A percentile compares a stretch with the other conserved stretches of the same genome.
Conservation (phyloP, 495 filamentous ascomycete species). For the Opeltia flavorubescens region DNA sequence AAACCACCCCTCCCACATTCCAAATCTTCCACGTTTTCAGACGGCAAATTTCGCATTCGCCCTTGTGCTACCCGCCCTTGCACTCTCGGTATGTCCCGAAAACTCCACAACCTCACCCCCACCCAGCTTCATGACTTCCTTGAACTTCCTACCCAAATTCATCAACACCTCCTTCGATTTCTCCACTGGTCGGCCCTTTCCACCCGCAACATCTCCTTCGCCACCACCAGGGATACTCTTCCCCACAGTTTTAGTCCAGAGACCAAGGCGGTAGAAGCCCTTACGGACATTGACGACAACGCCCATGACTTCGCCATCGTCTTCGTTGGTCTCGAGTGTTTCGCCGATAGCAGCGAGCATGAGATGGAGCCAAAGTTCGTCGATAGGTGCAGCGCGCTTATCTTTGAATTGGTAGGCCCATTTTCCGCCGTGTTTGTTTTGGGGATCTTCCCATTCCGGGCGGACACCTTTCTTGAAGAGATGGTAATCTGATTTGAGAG, state of each 20-base stretch:
- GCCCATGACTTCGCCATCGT: constrained; percentile 93
- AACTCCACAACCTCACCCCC: constrained; percentile 73
- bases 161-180: constrained; percentile 73
- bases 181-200: constrained; percentile 55
- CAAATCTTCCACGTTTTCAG: constrained; percentile 19
- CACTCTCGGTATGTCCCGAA: constrained; percentile 88
- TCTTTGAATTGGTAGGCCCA: constrained; percentile 97
- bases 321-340: constrained; percentile 83
- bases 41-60: constrained; percentile 89
- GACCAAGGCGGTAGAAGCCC: constrained; percentile 88
- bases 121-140: constrained; percentile 69
- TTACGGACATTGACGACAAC: constrained; percentile 98
- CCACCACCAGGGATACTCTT: constrained; percentile 65
- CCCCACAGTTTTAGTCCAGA: constrained; percentile 86
- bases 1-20: too few species aligned
- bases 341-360: constrained; percentile 96
- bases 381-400: constrained; percentile 77
- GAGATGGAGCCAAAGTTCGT: constrained; percentile 91
- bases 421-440: constrained; percentile 81
- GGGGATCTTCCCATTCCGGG: constrained; percentile 93
- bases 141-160: constrained; percentile 77
- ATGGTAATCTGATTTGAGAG: constrained; percentile 97
- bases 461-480: constrained; percentile 96
- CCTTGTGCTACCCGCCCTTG: constrained; percentile 80
- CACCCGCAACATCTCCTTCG: constrained; percentile 49